Conservation (phyloP, 1,139 yeast species). For the Scheffersomyces cryptocercus region DNA sequence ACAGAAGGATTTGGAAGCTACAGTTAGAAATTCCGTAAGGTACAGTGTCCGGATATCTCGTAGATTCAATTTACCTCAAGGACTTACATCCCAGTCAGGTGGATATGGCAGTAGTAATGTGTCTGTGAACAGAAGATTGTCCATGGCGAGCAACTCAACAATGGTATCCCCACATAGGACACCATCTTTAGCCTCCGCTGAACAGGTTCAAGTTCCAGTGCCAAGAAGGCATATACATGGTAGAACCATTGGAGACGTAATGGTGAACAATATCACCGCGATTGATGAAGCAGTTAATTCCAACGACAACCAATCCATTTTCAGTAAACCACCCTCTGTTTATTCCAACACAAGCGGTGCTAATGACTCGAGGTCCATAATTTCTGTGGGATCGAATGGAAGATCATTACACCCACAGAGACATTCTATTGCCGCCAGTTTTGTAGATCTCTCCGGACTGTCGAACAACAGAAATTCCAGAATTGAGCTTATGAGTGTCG, state of each 20-base stretch:
- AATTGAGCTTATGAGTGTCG: slow-evolving; percentile 50
- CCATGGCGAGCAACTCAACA: slow-evolving; percentile 26
- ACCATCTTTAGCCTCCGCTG: slow-evolving; percentile 25
- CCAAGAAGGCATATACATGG: slow-evolving; percentile 15
- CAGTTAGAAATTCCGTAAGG: slow-evolving; percentile 81
- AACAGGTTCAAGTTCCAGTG: slow-evolving; percentile 6
- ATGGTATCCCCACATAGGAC: slow-evolving; percentile 14
- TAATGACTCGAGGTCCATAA: slow-evolving; percentile 16
- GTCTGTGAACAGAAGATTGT: slow-evolving; percentile 23
- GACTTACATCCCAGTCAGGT: slow-evolving; percentile 9
- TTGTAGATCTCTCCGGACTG: slow-evolving; percentile 21
- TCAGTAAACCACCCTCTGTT: slow-evolving; percentile 16
- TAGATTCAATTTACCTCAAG: slow-evolving; percentile 30
- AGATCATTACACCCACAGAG: slow-evolving; percentile 15
- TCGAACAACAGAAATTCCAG: slow-evolving; percentile 43
- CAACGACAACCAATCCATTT: slow-evolving; percentile 14
- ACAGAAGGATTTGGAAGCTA: slow-evolving; percentile 69
- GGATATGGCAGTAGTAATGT: slow-evolving; percentile 21
- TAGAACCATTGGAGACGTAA: slow-evolving; percentile 66
- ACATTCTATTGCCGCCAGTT: slow-evolving; percentile 38
- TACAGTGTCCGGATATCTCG: slow-evolving; percentile 65
- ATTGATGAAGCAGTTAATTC: slow-evolving; percentile 55
- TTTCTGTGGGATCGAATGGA: slow-evolving; percentile 10
- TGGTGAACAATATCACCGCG: slow-evolving; percentile 59
- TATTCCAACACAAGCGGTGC: slow-evolving; percentile 15